Conservation (phyloP, 1,284 basidiomycete species). For the Cutaneotrichosporon cavernicola region DNA sequence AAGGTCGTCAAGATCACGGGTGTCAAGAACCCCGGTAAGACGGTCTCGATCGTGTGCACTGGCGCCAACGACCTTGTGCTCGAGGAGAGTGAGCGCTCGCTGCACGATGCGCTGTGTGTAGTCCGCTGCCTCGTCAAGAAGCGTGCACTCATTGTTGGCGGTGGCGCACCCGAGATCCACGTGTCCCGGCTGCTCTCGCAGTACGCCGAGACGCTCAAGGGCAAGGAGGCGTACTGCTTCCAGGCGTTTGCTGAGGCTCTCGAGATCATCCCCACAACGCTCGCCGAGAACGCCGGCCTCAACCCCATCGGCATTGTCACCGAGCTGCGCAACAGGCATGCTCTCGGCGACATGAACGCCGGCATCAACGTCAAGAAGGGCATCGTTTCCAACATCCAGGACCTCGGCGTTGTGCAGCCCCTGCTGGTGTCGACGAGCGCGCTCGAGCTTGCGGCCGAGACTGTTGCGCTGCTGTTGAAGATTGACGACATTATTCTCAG, state of each 20-base stretch:
- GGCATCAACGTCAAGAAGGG: slow-evolving; percentile 99
- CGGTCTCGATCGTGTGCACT: slow-evolving; percentile 93
- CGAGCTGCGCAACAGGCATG: slow-evolving; percentile 94
- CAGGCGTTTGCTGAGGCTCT: slow-evolving; percentile 97
- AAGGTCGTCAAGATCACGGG: slow-evolving; percentile 95
- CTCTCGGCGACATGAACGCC: slow-evolving; percentile 87
- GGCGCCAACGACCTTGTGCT: slow-evolving; percentile 91
- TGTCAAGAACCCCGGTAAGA: slow-evolving; percentile 91
- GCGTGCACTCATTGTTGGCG: slow-evolving; percentile 91
- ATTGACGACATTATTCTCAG: slow-evolving; percentile 78
- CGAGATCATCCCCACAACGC: slow-evolving; percentile 95
- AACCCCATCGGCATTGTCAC: slow-evolving; percentile 99
- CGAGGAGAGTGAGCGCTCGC: slow-evolving; percentile 93
- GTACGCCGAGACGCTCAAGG: slow-evolving; percentile 89
- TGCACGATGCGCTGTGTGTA: slow-evolving; percentile 98
- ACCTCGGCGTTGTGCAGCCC: slow-evolving; percentile 76
- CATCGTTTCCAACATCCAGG: slow-evolving; percentile 82
- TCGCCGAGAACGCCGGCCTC: slow-evolving; percentile 97
- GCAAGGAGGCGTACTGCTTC: slow-evolving; percentile 99
- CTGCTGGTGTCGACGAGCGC: slow-evolving; percentile 94
- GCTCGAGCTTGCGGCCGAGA: slow-evolving; percentile 92
- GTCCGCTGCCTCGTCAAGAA: slow-evolving; percentile 98
- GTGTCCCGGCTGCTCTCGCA: slow-evolving; percentile 91
- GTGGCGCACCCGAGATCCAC: slow-evolving; percentile 97
- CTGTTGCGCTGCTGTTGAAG: slow-evolving; percentile 91